Conservation (phyloP, 2,329 filamentous ascomycete species). For the Cytospora chrysosperma region DNA sequence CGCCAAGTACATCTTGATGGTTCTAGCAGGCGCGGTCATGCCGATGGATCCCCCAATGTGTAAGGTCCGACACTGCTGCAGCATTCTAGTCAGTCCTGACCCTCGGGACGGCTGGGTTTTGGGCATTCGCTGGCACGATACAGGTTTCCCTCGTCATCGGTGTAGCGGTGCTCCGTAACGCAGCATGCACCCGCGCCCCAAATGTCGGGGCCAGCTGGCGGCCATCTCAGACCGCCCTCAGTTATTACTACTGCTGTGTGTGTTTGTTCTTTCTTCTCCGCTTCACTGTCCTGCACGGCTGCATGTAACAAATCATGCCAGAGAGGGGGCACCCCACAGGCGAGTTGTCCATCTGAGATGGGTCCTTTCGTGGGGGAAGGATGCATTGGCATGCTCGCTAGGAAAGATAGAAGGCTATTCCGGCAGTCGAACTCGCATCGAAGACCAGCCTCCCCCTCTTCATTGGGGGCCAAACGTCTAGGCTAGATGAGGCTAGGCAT, state of each 20-base stretch:
- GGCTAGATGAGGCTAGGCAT: conserved; percentile 5
- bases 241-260: background rate
- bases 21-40: conserved; percentile 14
- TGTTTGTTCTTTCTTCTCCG: conserved; percentile 2
- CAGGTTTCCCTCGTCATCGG: background rate
- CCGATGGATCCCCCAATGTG: conserved; percentile 9
- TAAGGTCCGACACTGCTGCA: background rate
- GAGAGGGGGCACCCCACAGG: conserved; percentile 13
- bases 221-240: conserved; percentile 15
- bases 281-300: conserved; percentile 9
- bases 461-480: conserved; percentile 8
- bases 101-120: background rate
- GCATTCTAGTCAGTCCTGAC: background rate
- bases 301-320: conserved; percentile 12
- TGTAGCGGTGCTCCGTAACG: background rate
- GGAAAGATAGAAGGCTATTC: conserved; percentile 6
- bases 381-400: conserved; percentile 9
- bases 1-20: conserved; percentile 11
- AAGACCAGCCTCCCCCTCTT: conserved; percentile 6
- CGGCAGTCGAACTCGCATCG: conserved; percentile 16
- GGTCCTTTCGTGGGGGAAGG: conserved; percentile 12
- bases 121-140: background rate
- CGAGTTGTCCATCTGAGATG: background rate
- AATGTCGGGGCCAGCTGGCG: conserved; percentile 9
- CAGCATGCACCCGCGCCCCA: background rate